Percentiles rank a stretch among this genome's conserved stretches.
phyloP scores from a whole-genome alignment of 345 rosid species.

The Eucalyptus tenuipes region DNA sequence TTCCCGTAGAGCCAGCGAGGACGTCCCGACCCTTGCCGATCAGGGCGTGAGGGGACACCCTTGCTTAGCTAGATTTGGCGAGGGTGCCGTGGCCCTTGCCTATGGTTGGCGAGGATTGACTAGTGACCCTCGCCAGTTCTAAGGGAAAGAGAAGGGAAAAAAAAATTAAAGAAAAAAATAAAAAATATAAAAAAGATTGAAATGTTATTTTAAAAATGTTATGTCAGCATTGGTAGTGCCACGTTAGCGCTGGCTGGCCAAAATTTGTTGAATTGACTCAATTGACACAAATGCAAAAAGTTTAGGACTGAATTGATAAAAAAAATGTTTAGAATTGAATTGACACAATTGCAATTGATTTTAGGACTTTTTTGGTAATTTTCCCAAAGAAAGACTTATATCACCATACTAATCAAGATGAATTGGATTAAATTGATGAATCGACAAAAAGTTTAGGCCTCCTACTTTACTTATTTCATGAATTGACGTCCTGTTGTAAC shows the following conservation, averaged over 20 bases:
- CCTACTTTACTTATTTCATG: neutral
- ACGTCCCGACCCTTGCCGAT: rapidly evolving
- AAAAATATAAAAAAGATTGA: rapidly evolving
- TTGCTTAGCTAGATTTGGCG: rapidly evolving
- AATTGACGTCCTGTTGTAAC: neutral
- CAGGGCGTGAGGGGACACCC: no score
- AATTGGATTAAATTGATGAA: neutral
- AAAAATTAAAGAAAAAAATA: no score
- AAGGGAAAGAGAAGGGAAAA: no score
- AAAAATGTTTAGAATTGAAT: no score
- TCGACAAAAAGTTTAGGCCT: neutral
- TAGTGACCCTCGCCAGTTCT: rapidly evolving
- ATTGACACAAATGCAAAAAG: rapidly evolving
- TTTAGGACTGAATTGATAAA: rapidly evolving
- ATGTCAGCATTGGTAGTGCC: rapidly evolving
- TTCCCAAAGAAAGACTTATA: no score
- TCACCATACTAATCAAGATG: neutral
- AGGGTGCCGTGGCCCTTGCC: no score
- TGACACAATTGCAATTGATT: no score
- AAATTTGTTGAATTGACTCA: no score
- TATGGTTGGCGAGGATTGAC: no score
- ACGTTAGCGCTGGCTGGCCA: rapidly evolving
- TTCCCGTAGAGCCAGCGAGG: rapidly evolving
- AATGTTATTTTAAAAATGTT: no score
- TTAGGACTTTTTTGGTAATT: no score